Evolutionary conservation across 2,329 filamentous ascomycete species (phyloP).

Genomic region (Fusarium pseudocircinatum): DNA sequence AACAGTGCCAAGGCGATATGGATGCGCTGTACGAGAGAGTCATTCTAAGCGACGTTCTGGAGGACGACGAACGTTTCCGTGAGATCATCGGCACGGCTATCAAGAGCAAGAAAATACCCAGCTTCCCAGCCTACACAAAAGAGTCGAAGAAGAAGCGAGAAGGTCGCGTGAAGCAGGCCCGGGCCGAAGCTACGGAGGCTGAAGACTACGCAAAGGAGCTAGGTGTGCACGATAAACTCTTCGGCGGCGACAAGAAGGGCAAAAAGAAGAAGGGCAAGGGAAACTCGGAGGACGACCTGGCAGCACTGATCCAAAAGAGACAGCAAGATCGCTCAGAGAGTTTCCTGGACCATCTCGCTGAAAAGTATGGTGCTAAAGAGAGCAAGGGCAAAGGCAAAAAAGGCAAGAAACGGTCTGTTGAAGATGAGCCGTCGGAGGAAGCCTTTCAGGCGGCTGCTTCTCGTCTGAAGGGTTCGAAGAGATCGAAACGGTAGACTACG

Average conservation of each 20-base stretch:
- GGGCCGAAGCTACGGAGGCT: conserved; percentile 76
- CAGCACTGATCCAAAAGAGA: conserved; percentile 78
- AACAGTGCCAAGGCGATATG: conserved; percentile 77
- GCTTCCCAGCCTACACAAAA: conserved; percentile 74
- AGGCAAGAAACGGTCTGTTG: conserved; percentile 62
- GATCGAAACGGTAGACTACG: conserved; percentile 28
- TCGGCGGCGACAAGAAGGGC: conserved; percentile 61
- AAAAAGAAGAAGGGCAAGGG: conserved; percentile 53
- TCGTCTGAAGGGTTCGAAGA: conserved; percentile 51
- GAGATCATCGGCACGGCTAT: conserved; percentile 85
- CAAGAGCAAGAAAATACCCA: conserved; percentile 70
- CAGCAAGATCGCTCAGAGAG: conserved; percentile 68
- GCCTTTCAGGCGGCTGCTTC: conserved; percentile 67
- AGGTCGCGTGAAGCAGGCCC: conserved; percentile 68
- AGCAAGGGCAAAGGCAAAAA: conserved; percentile 58
- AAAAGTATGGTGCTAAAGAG: conserved; percentile 71
- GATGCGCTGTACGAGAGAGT: conserved; percentile 80
- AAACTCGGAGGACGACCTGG: conserved; percentile 65
- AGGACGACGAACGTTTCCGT: conserved; percentile 88
- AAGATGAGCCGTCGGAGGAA: conserved; percentile 72
- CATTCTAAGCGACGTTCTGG: conserved; percentile 84
- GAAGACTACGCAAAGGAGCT: conserved; percentile 79
- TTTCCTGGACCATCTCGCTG: conserved; percentile 79
- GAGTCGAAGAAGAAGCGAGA: conserved; percentile 75
- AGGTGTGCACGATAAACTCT: conserved; percentile 76